A percentile compares a stretch with the other conserved stretches of the same genome.
Evolutionary conservation across 106 monocot species (phyloP).

Genomic region (Dioscorea alata): DNA sequence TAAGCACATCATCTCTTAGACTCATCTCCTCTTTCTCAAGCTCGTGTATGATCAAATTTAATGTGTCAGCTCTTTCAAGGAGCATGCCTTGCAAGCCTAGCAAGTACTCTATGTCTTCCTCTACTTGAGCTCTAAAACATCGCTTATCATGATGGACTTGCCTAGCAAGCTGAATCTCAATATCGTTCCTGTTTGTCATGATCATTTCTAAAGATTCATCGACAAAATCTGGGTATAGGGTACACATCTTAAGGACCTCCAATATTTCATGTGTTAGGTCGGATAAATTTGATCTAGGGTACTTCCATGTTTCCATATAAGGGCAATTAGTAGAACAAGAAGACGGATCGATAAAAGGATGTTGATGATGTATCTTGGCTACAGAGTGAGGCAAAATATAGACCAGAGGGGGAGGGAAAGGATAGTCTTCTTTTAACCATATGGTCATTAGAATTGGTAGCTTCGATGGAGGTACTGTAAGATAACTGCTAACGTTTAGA

Average conservation of each 20-base stretch:
- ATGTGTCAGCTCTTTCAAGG: not conserved
- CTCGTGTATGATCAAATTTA: not conserved
- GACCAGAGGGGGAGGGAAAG: not conserved
- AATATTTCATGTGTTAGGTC: not conserved
- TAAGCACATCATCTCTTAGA: not conserved
- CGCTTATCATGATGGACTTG: not conserved
- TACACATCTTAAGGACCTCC: not conserved
- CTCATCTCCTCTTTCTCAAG: constrained; percentile 8
- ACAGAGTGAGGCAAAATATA: not conserved
- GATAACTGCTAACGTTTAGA: not conserved
- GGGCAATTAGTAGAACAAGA: not conserved
- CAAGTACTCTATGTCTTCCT: constrained; percentile 10
- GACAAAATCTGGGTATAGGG: not conserved
- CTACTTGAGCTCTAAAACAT: not conserved
- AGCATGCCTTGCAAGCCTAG: not conserved
- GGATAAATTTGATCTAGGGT: not conserved
- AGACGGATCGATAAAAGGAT: not conserved
- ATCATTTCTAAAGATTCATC: no score
- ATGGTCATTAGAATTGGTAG: not conserved
- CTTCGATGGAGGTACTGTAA: not conserved
- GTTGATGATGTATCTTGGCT: not conserved
- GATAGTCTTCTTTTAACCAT: not conserved
- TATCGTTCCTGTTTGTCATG: constrained; percentile 25
- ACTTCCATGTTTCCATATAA: not conserved
- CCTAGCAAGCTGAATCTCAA: constrained; percentile 10